Evolutionary conservation across 2,329 filamentous ascomycete genomes (phyloP).

Genomic region (Colletotrichum navitas): DNA sequence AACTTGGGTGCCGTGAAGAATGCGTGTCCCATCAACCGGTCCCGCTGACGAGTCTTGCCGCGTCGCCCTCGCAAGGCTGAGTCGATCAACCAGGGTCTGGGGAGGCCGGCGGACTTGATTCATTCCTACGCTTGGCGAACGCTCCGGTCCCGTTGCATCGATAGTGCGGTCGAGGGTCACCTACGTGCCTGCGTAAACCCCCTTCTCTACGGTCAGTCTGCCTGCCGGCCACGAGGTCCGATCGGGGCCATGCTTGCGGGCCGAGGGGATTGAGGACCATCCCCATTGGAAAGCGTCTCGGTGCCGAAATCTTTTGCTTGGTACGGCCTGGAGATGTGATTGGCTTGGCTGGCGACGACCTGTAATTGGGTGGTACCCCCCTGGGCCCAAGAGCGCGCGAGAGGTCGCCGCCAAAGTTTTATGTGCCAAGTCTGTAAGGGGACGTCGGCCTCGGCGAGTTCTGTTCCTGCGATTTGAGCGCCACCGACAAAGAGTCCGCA

Average conservation of each 20-base stretch:
- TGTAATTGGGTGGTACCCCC: background rate
- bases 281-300: background rate
- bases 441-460: background rate
- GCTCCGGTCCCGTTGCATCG: background rate
- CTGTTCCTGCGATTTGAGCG: background rate
- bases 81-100: constrained; percentile 12
- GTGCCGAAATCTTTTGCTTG: background rate
- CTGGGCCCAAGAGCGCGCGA: background rate
- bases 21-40: constrained; percentile 15
- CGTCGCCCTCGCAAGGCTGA: constrained; percentile 38
- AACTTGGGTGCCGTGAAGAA: constrained; percentile 24
- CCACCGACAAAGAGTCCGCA: background rate
- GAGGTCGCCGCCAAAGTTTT: background rate
- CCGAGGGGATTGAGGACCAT: background rate
- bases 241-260: constrained; percentile 8
- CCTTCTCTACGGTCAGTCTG: background rate
- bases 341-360: background rate
- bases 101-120: background rate
- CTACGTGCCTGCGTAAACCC: background rate
- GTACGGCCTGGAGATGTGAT: background rate
- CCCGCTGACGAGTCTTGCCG: constrained; percentile 32
- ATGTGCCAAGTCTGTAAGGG: background rate
- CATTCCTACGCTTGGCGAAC: background rate
- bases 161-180: background rate
- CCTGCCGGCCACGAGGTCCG: constrained; percentile 12